Evolutionary conservation across 2,329 filamentous ascomycete species (phyloP), one percentile per base, ranked within the genome.

Genomic region (Fusarium virguliforme): DNA sequence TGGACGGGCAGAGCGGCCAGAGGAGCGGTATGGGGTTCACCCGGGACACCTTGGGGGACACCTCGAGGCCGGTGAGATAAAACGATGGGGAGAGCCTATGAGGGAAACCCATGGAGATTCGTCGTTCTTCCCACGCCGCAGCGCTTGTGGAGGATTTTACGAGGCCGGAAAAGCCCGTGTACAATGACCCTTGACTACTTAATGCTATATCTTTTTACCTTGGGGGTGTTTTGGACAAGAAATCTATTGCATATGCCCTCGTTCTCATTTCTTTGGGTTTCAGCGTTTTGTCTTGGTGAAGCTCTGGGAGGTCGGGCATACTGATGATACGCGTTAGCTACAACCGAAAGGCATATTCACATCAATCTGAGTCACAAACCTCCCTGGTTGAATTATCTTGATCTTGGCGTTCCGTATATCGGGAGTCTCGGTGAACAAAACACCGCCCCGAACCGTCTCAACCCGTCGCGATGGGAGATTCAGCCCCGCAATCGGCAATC

Each of bases 171-270:
- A 75, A 75, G 77, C 78, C 79, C 75, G 71, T 83, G 81, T 83
- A 83, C 81, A 82, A 82, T 81, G 81, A 81, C 77, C 75, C 71
- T 79, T 81, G 79, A 79, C 78, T 81, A 82, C 80, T 80, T 81
- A 82, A 81, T 81, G 75, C 76, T 81, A 75, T 75, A 73, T 80
- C 79, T 73, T 74, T 73, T 74, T 64, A 73, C 68, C 69, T 71
- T 60, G 67, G 70, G 63, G 73, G 63, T 73, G 70, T 73, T 74
- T 74, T 74, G 71, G 70, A 71, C 67, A 68, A 72, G 68, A 64
- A 73, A 73, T 73, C 64, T 71, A 71, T 71, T 68, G 63, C 70
- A 72, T 71, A 67, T 67, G 63, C 65, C 61, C 67, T 68, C 70
- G 73, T 43, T 64, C 67, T 68, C 70, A 72, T 43, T 64, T 30